Evolutionary conservation across 1,139 yeast genomes (phyloP), one percentile per base, ranked within the genome.

Genomic region (Zygotorulaspora mrakii): DNA sequence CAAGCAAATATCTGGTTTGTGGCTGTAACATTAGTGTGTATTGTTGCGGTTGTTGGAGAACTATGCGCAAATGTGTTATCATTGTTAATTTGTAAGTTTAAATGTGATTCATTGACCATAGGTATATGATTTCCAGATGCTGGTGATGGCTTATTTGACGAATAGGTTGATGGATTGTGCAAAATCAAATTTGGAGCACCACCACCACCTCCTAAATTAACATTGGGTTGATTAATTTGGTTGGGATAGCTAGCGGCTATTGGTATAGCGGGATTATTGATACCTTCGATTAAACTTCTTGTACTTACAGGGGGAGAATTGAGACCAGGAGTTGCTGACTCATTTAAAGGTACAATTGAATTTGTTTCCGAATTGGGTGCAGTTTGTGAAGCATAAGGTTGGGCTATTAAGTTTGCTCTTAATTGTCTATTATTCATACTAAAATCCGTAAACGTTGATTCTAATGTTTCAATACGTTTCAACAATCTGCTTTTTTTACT

Each of bases 151-250:
- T 44, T 48, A 7, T 34, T 35, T 3, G 38, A 34, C 2, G 43
- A 29, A 26, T 54, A 54, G 3, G 58, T 45, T 11, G 53, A 39
- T 2, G 58, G 58, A 35, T 54, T 53, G 35, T 54, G 58, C 32
- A 54, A 32, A 10, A 43, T 39, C 9, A 54, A 29, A 8, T 45
- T 45, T 9, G 46, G 48, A 4, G 48, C 35, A 12, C 38, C 28
- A 10, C 37, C 30, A 13, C 23, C 28, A 10, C 37, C 30, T n/a
- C 23, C 18, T 28, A 24, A n/a, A 14, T 16, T 32, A 12, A 17
- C 14, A 28, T 33, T 38, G 18, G 21, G 22, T 9, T 35, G 27
- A 7, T 17, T 20, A 10, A 26, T 26, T n/a, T 22, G 14, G 18
- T 17, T 22, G 7, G 40, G 28, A 5, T 14, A 34, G 20, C 23